These are phyloP conservation scores for Parmelia sp. DNA, from an alignment of 495 filamentous ascomycete species.

Conservation along the genomic window DNA sequence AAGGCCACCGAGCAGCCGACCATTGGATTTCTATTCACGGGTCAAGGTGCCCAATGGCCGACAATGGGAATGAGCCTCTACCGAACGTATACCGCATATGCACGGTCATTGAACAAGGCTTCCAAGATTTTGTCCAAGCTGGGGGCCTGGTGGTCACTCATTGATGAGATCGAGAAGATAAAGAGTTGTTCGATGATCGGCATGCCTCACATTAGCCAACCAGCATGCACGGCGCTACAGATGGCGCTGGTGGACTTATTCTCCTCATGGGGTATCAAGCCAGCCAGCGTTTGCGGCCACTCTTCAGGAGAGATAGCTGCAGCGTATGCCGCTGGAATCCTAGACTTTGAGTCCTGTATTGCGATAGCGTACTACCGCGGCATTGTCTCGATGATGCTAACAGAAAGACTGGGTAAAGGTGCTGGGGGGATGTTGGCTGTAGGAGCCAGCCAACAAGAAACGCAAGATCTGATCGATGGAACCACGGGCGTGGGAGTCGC, in stretches of 20 bases:
- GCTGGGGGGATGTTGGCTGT: constrained; percentile 7
- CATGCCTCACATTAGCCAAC: constrained; percentile 28
- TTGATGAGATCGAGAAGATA: neutral
- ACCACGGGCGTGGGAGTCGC: constrained; percentile 16
- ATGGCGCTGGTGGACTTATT: constrained; percentile 42
- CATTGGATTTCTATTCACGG: constrained; percentile 40
- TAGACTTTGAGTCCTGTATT: constrained; percentile 14
- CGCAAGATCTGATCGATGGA: constrained; percentile 3
- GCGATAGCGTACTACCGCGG: constrained; percentile 34
- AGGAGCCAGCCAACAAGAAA: neutral
- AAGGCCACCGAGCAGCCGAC: neutral
- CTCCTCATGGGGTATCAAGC: constrained; percentile 17
- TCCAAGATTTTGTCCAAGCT: neutral
- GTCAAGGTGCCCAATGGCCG: constrained; percentile 67
- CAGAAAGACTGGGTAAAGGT: neutral
- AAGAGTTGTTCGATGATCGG: constrained; percentile 19
- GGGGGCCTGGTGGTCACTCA: constrained; percentile 17
- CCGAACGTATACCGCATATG: constrained; percentile 1
- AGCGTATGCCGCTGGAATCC: constrained; percentile 26
- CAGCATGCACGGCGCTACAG: constrained; percentile 46
- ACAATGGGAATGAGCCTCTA: constrained; percentile 41
- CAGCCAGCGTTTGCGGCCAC: constrained; percentile 32
- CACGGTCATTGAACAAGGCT: neutral
- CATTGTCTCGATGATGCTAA: constrained; percentile 12
- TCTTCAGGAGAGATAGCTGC: constrained; percentile 41